A percentile compares a stretch with the other conserved stretches of the same genome.
Conservation (phyloP, 2,329 filamentous ascomycete species). For the Colletotrichum liaoningense region DNA sequence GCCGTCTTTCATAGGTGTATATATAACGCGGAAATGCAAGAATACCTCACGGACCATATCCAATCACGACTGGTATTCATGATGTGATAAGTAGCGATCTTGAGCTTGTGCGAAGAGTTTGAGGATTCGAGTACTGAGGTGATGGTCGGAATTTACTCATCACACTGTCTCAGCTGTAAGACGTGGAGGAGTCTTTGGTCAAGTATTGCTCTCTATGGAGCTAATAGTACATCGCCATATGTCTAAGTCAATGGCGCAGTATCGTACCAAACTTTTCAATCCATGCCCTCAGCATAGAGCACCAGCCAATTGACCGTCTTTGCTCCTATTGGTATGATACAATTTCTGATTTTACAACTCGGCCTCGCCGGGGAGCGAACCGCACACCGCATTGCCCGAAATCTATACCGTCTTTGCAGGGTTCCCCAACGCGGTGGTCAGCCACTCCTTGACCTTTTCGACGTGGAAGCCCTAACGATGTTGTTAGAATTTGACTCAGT, state of each 20-base stretch:
- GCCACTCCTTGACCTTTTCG: slow-evolving; percentile 25
- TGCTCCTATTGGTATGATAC: slow-evolving; percentile 14
- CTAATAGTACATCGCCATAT: slow-evolving; percentile 11
- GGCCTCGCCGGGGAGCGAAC: background rate
- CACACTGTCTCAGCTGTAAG: background rate
- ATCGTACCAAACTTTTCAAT: background rate
- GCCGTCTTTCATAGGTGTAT: slow-evolving; percentile 34
- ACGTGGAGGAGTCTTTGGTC: background rate
- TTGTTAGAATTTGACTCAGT: background rate
- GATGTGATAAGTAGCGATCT: background rate
- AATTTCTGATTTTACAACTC: slow-evolving; percentile 15
- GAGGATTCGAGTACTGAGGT: no score
- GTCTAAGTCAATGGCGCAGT: background rate
- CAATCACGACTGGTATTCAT: background rate
- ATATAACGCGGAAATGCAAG: slow-evolving; percentile 36
- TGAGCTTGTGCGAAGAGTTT: background rate
- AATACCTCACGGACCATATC: slow-evolving; percentile 22
- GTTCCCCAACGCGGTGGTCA: slow-evolving; percentile 1
- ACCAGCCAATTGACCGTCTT: background rate
- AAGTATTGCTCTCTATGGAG: background rate
- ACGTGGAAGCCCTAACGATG: slow-evolving; percentile 21
- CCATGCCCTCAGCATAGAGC: background rate
- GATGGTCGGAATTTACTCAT: no score
- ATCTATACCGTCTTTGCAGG: background rate
- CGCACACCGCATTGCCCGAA: background rate